Evolutionary conservation across 225 moss, liverwort and hornwort species (phyloP), one percentile per base, ranked within the genome.

Genomic region (Thuidium tamariscinum): DNA sequence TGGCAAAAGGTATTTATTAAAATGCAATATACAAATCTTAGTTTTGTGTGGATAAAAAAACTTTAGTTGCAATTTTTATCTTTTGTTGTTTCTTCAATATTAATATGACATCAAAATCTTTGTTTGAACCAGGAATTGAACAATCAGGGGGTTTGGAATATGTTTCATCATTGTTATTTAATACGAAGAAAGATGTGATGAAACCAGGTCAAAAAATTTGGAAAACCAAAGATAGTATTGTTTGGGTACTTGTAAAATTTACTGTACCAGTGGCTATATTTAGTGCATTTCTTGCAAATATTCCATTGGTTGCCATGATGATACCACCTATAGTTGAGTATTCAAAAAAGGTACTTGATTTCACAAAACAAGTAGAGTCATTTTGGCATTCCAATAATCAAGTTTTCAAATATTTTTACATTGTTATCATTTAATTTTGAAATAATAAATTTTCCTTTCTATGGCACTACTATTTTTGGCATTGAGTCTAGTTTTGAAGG

Each of bases 251-350:
- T 76, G 86, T 95, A 22, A 98, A 96, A 88, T 98, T 98, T 62
- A 92, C 92, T 13, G 8, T 98, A 25, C 98, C 98, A 0, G 98
- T 96, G 62, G 95, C 96, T 66, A 85, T 95, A 0, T 98, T 96
- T 63, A 98, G 98, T 83, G 98, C 98, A 79, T 96, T 98, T 82
- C 91, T 98, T 90, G 98, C 98, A 49, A 96, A 98, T 64, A 98
- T 98, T 74, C 98, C 98, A 46, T 87, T 98, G 16, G 98, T 98
- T 46, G 98, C 98, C 21, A 98, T 96, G 96, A 98, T 98, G 98
- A 98, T 98, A 79, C 96, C 98, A 76, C 98, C 98, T 13, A 94
- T 96, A 79, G 78, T 95, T 46, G 93, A 98, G 30, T 98, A 92
- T 80, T 95, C 92, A 14, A 93, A 93, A 36, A 96, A 98, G 93